Percentiles rank a stretch among this genome's conserved stretches.
Evolutionary conservation across 768 basidiomycete species (phyloP).

Genomic region (Saitozyma sp.): DNA sequence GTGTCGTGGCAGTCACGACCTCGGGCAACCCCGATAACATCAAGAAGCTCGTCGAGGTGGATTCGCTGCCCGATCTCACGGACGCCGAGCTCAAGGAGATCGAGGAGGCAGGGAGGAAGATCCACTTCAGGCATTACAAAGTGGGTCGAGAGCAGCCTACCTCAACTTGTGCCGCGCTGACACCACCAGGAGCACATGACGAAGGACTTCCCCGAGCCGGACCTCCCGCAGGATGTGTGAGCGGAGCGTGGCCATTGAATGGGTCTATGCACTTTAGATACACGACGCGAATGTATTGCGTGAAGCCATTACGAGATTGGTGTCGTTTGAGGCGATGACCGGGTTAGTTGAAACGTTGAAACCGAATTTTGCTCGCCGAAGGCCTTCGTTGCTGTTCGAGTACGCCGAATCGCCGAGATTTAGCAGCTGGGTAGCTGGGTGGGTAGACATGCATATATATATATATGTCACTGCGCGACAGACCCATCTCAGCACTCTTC

Average conservation of each 20-base stretch:
- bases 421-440: too few species aligned
- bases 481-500: too few species aligned
- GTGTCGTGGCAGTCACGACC: conserved; percentile 46
- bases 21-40: conserved; percentile 31
- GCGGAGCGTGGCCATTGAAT: background rate
- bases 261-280: too few species aligned
- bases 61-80: conserved; percentile 23
- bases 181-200: conserved; percentile 42
- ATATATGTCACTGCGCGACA: too few species aligned
- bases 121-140: conserved; percentile 47
- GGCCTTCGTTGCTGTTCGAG: too few species aligned
- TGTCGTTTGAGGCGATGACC: too few species aligned
- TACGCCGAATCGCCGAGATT: too few species aligned
- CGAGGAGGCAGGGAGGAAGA: conserved; percentile 41
- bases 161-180: background rate
- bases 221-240: conserved; percentile 18
- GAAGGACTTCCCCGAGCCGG: conserved; percentile 45
- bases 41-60: conserved; percentile 34
- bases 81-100: conserved; percentile 51
- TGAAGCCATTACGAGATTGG: too few species aligned
- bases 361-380: too few species aligned
- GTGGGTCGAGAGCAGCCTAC: background rate
- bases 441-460: too few species aligned
- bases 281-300: too few species aligned
- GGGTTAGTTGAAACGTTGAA: too few species aligned